Percentiles rank a stretch among this genome's conserved stretches.
phyloP scores from a whole-genome alignment of 2,329 filamentous ascomycete species.

The Fusarium citri region DNA sequence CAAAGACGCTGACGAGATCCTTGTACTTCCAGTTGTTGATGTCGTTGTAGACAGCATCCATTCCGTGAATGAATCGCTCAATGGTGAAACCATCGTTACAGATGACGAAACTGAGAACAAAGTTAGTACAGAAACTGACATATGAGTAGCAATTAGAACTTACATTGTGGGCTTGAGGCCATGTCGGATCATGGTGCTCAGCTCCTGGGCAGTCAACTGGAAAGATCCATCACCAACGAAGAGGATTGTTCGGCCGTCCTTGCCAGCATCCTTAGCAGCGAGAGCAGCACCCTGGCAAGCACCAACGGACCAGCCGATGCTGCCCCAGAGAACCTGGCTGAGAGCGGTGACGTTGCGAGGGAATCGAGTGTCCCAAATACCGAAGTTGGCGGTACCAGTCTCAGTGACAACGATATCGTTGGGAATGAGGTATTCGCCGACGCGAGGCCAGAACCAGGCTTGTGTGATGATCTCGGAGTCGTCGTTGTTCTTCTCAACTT shows the following conservation, averaged over 20 bases:
- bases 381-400: slow-evolving; percentile 89
- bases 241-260: slow-evolving; percentile 76
- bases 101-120: slow-evolving; percentile 74
- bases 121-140: slow-evolving; percentile 33
- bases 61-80: slow-evolving; percentile 88
- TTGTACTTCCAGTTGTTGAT: slow-evolving; percentile 80
- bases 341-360: slow-evolving; percentile 81
- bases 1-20: slow-evolving; percentile 75
- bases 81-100: slow-evolving; percentile 93
- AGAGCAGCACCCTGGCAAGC: slow-evolving; percentile 75
- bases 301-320: slow-evolving; percentile 71
- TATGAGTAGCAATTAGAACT: slow-evolving; percentile 48
- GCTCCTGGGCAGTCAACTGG: slow-evolving; percentile 85
- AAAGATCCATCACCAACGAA: slow-evolving; percentile 92
- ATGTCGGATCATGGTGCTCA: slow-evolving; percentile 85
- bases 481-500: slow-evolving; percentile 57
- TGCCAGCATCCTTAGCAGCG: slow-evolving; percentile 73
- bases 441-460: slow-evolving; percentile 80
- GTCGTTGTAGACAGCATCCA: slow-evolving; percentile 84
- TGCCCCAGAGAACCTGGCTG: slow-evolving; percentile 81
- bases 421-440: slow-evolving; percentile 77
- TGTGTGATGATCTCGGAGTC: slow-evolving; percentile 68
- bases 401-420: slow-evolving; percentile 86
- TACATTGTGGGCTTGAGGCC: slow-evolving; percentile 81
- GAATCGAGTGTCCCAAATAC: slow-evolving; percentile 87